These are phyloP conservation scores for Phytophthora capsici DNA, from an alignment of 352 stramenopile genomes.

Conservation along the genomic window DNA sequence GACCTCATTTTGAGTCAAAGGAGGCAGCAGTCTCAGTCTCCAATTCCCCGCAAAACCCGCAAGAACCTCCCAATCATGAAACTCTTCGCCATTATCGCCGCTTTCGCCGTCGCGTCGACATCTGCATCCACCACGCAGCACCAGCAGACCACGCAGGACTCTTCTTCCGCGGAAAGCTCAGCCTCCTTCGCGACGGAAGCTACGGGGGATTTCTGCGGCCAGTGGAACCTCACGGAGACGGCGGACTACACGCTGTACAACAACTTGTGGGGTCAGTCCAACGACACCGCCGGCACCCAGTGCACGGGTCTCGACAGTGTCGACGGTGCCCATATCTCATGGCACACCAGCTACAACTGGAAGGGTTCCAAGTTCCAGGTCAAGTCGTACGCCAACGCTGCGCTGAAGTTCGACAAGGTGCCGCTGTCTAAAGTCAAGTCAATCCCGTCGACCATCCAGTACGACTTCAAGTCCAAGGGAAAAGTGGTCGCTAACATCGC, in stretches of 20 bases:
- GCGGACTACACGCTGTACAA: conserved; percentile 51
- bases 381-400: conserved; percentile 15
- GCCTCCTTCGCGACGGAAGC: no score
- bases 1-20: no score
- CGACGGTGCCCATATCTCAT: conserved; percentile 2
- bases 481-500: conserved; percentile 44
- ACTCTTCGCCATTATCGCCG: no score
- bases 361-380: conserved; percentile 1
- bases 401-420: conserved; percentile 8
- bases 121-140: no score
- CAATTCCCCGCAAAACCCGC: no score
- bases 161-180: no score
- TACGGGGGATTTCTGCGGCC: neutral
- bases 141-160: no score
- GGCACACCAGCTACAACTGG: conserved; percentile 19
- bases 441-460: conserved; percentile 14
- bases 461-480: conserved; percentile 41
- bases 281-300: conserved; percentile 37
- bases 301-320: conserved; percentile 44
- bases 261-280: conserved; percentile 39
- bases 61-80: no score
- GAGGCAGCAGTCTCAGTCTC: no score
- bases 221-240: conserved; percentile 19
- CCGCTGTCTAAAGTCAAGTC: conserved; percentile 1
- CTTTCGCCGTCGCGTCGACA: no score